Percentiles rank a stretch among this genome's conserved stretches.
phyloP scores from a whole-genome alignment of 495 filamentous ascomycete species.

The Penicillium arizonense region DNA sequence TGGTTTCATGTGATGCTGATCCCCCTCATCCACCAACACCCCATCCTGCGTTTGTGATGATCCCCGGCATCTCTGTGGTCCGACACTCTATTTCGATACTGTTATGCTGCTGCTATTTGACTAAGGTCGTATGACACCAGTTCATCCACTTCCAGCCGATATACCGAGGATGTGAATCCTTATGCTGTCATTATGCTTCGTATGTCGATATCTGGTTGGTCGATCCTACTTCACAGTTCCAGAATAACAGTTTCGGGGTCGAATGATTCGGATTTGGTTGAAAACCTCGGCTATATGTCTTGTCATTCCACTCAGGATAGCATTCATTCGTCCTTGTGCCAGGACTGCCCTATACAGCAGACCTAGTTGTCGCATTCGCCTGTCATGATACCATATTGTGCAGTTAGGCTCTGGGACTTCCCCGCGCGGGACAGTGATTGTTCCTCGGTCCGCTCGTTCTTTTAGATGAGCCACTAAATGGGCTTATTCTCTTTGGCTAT shows the following conservation, averaged over 20 bases:
- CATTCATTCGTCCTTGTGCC: too few species aligned
- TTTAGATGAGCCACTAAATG: not conserved
- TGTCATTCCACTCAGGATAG: slow-evolving; percentile 5
- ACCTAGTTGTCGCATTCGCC: not conserved
- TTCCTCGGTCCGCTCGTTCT: not conserved
- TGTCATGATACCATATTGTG: not conserved
- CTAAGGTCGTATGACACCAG: slow-evolving; percentile 21
- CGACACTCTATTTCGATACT: not conserved
- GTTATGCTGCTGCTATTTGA: not conserved
- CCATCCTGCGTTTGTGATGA: not conserved
- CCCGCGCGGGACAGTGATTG: not conserved
- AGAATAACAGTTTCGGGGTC: not conserved
- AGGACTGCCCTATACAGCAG: not conserved
- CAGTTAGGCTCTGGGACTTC: not conserved
- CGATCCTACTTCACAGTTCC: not conserved
- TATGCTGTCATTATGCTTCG: slow-evolving; percentile 2
- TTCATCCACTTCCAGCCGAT: slow-evolving; percentile 7
- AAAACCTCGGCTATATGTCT: slow-evolving; percentile 11
- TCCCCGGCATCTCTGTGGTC: slow-evolving; percentile 3
- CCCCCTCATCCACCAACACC: not conserved
- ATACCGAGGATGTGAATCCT: slow-evolving; percentile 8
- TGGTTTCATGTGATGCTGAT: slow-evolving; percentile 12
- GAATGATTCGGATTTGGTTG: slow-evolving; percentile 4
- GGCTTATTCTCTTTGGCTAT: too few species aligned
- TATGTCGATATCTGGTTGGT: not conserved